A percentile compares a stretch with the other conserved stretches of the same genome.
Evolutionary conservation across 345 rosid species (phyloP).

Genomic region (Reutealis trisperma): DNA sequence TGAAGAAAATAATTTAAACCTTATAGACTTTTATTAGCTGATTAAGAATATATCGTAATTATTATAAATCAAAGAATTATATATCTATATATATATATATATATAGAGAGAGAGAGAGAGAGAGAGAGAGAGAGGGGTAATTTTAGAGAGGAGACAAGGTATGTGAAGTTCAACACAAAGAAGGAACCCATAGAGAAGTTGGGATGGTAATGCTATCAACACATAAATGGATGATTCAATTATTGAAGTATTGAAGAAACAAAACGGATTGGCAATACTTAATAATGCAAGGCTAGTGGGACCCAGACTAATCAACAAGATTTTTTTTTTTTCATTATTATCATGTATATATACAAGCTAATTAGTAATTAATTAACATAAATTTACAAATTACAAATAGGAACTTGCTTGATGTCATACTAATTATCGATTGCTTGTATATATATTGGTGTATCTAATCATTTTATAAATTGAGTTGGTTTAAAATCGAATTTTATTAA

Average conservation of each 20-base stretch:
- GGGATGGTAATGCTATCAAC: slow-evolving; percentile 9
- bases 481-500: no score
- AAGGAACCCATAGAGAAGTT: neutral
- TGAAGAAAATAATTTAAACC: no score
- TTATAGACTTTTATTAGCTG: no score
- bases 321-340: neutral
- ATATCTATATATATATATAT: no score
- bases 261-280: slow-evolving; percentile 19
- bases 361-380: neutral
- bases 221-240: slow-evolving; percentile 25
- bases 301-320: slow-evolving; percentile 9
- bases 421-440: neutral
- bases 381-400: neutral
- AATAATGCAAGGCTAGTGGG: slow-evolving; percentile 21
- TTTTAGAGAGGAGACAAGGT: neutral
- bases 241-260: slow-evolving; percentile 24
- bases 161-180: neutral
- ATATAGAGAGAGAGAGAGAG: no score
- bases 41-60: no score
- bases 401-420: neutral
- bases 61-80: no score
- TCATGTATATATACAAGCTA: neutral
- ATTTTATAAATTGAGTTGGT: no score
- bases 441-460: no score
- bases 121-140: no score